Conservation (phyloP, 768 basidiomycete genomes). For the Suillus placidus region DNA sequence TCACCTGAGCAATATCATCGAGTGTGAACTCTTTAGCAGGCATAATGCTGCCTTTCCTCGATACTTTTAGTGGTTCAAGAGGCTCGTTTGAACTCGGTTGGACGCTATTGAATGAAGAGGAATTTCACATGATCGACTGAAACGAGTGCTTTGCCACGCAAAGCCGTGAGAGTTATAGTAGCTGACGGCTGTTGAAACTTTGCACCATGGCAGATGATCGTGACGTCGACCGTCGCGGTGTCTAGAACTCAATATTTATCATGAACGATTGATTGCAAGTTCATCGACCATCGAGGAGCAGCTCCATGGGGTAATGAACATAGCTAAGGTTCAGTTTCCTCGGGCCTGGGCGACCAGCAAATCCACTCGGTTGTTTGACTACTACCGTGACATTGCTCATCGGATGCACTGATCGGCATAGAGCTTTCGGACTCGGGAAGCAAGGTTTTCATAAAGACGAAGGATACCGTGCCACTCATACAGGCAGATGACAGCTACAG, state of each 20-base stretch:
- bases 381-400: too few relatives aligned
- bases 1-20: slow-evolving; percentile 72
- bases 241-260: too few relatives aligned
- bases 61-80: background rate
- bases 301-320: too few relatives aligned
- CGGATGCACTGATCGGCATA: background rate
- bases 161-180: too few relatives aligned
- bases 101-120: background rate
- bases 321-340: too few relatives aligned
- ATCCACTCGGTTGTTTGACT: too few relatives aligned
- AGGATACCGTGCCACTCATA: background rate
- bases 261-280: too few relatives aligned
- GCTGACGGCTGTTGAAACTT: too few relatives aligned
- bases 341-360: too few relatives aligned
- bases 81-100: background rate
- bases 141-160: background rate
- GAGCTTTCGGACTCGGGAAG: background rate
- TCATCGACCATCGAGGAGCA: too few relatives aligned
- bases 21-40: slow-evolving; percentile 42
- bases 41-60: slow-evolving; percentile 11
- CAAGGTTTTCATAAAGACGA: background rate
- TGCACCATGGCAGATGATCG: too few relatives aligned
- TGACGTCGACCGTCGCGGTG: too few relatives aligned
- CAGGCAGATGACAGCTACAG: background rate
- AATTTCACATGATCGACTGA: background rate